Base-by-base conservation (phyloP, 78 protist species). In the Dictyostelium purpureum region DNA sequence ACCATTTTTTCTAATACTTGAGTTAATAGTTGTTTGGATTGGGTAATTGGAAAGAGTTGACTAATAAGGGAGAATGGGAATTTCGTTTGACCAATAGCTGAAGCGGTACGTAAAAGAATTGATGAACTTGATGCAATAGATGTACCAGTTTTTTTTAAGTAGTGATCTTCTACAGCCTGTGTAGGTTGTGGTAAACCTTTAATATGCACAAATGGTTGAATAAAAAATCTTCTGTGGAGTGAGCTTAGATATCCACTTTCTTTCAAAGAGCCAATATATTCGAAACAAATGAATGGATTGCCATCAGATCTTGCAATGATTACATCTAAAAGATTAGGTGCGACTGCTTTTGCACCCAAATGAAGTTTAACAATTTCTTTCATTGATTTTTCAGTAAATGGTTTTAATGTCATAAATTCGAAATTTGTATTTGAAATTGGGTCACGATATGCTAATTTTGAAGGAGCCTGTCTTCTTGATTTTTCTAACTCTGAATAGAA, bases 221-320 rank as follows among this genome's bases (percentile, higher is more conserved):
- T 33, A 54, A 38, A 54, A 31, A 43, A 69, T 5, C 28, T 74
- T 0, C 54, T 42, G 1, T 81, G n/a, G 42, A 4, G 14, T 1
- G 47, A 12, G 2, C 38, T 7, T 5, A 81, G 19, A 59, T 54
- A 81, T 16, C 69, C 79, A 16, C 61, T n/a, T 0, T 70, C 77
- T 26, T 42, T 37, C 12, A 63, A 24, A 26, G n/a, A 18, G 47
- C 40, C 69, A 0, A 71, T 70, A 40, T 57, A 37, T 18, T 81
- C 79, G 16, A 69, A 28, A 81, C 90, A 81, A 14, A 81, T 71
- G 24, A 24, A 69, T 40, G 90, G 90, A 40, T 81, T 81, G 28
- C 90, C 90, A 42, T 81, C 90, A 12, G 67, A 66, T 40, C 57
- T 66, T n/a, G 12, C 2, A 6, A 35, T 19, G 3, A 81, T 81